Conservation (phyloP, 2,329 filamentous ascomycete species). For the Atkinsonella texensis region DNA sequence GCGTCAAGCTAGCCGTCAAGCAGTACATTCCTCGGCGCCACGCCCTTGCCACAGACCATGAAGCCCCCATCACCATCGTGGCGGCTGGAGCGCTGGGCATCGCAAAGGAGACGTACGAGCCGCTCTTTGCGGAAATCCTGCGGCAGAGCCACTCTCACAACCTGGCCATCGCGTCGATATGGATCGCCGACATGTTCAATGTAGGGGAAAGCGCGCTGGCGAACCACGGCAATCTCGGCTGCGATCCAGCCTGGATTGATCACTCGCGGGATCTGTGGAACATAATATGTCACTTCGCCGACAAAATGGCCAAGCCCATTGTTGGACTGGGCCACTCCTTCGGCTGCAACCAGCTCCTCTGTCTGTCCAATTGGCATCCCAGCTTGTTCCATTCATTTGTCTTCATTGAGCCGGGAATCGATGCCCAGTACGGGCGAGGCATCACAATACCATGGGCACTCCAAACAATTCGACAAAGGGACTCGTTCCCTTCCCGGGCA, state of each 20-base stretch:
- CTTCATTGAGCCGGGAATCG: slow-evolving; percentile 4
- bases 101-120: slow-evolving; percentile 2
- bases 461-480: not conserved
- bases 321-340: slow-evolving; percentile 4
- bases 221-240: slow-evolving; percentile 4
- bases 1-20: slow-evolving; percentile 1
- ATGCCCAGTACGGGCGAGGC: not conserved
- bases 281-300: not conserved
- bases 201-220: slow-evolving; percentile 1
- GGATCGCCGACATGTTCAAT: slow-evolving; percentile 5
- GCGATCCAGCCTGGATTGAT: slow-evolving; percentile 4
- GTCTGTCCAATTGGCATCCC: slow-evolving; percentile 3
- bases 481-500: not conserved
- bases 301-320: slow-evolving; percentile 1
- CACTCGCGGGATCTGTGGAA: slow-evolving; percentile 4
- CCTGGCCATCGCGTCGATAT: not conserved
- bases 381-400: slow-evolving; percentile 6
- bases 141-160: not conserved
- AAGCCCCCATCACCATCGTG: not conserved
- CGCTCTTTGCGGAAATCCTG: not conserved
- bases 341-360: slow-evolving; percentile 4
- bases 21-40: not conserved
- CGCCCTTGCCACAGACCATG: not conserved
- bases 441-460: slow-evolving; percentile 2
- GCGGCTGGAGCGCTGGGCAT: slow-evolving; percentile 1